A percentile compares a stretch with the other conserved stretches of the same genome.
phyloP scores from a whole-genome alignment of 768 basidiomycete species.

The Kwoniella dejecticola region DNA sequence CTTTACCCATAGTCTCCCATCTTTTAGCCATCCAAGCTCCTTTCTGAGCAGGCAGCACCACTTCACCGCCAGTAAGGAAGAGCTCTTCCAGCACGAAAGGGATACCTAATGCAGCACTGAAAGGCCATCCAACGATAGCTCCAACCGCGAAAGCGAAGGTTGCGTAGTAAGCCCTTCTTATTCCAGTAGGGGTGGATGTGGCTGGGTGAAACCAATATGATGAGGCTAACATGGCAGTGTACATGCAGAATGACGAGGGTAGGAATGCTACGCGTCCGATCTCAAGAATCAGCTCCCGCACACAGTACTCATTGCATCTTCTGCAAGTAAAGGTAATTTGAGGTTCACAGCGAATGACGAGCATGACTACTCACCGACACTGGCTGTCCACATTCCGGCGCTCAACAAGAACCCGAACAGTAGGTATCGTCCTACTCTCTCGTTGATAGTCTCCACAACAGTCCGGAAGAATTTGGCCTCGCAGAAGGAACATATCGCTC shows the following conservation, averaged over 20 bases:
- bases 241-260: conserved; percentile 95
- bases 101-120: conserved; percentile 79
- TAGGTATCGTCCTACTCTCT: conserved; percentile 88
- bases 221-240: conserved; percentile 75
- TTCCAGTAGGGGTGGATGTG: conserved; percentile 59
- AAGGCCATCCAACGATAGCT: conserved; percentile 94
- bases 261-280: conserved; percentile 71
- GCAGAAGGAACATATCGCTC: conserved; percentile 68
- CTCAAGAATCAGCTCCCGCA: background rate
- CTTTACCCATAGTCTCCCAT: conserved; percentile 36
- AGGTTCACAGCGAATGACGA: background rate
- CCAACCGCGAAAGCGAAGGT: conserved; percentile 75
- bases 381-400: conserved; percentile 93
- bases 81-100: conserved; percentile 91
- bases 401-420: conserved; percentile 82
- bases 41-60: conserved; percentile 36
- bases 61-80: conserved; percentile 72
- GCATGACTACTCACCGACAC: conserved; percentile 64
- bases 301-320: too few species aligned
- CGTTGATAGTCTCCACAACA: conserved; percentile 78
- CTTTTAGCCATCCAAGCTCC: conserved; percentile 27
- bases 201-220: conserved; percentile 61
- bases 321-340: conserved; percentile 19
- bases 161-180: conserved; percentile 64
- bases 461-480: conserved; percentile 82